These are phyloP conservation scores for Coprinopsis cinerea DNA, from an alignment of 768 basidiomycete species.

Conservation along the genomic window DNA sequence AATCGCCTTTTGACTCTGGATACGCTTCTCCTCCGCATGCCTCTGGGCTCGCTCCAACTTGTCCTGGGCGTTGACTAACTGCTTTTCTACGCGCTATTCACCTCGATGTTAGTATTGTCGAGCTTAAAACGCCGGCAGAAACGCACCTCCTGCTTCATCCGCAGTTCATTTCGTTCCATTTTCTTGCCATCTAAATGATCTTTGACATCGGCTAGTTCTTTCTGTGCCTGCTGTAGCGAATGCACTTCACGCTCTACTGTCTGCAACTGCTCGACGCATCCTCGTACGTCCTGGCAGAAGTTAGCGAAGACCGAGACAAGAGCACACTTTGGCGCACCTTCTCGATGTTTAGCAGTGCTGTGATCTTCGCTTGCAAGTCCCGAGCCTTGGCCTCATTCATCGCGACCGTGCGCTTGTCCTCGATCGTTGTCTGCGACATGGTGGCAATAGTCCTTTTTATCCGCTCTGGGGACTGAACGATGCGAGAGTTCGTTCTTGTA, in stretches of 20 bases:
- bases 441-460: conserved; percentile 75
- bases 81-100: conserved; percentile 84
- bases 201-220: conserved; percentile 61
- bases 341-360: conserved; percentile 67
- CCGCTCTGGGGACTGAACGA: conserved; percentile 89
- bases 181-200: conserved; percentile 66
- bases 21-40: conserved; percentile 75
- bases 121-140: neutral
- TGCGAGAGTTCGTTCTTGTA: conserved; percentile 58
- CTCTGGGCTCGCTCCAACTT: conserved; percentile 76
- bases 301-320: conserved; percentile 4
- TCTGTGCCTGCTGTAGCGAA: conserved; percentile 57
- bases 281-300: conserved; percentile 53
- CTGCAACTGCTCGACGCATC: conserved; percentile 72
- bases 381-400: conserved; percentile 68
- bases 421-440: conserved; percentile 62
- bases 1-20: conserved; percentile 66
- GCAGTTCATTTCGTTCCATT: conserved; percentile 68
- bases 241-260: conserved; percentile 63
- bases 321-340: conserved; percentile 38
- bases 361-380: conserved; percentile 71
- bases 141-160: conserved; percentile 61
- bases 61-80: conserved; percentile 74
- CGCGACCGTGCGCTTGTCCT: conserved; percentile 64
- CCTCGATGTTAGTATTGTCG: neutral